phyloP scores from a whole-genome alignment of 306 rosid genomes.

The Corylus americana region DNA sequence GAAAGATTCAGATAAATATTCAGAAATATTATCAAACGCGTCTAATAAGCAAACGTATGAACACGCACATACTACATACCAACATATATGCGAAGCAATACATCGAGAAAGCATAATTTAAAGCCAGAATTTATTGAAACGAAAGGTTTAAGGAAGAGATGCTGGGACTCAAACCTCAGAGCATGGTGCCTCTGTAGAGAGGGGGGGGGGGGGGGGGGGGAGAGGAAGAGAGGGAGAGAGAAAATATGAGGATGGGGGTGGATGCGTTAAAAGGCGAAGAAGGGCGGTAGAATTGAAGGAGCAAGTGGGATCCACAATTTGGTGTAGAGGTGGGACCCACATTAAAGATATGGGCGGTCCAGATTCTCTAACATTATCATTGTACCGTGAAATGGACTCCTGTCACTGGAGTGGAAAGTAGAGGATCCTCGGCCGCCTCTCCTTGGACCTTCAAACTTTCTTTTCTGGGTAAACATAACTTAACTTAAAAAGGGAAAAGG shows the following conservation, averaged over 20 bases:
- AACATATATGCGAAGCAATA: too few species aligned
- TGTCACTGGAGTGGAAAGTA: too few species aligned
- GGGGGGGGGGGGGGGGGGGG: too few species aligned
- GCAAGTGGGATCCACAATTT: constrained; percentile 13
- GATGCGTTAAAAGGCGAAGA: not conserved
- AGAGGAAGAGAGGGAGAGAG: not conserved
- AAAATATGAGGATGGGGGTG: not conserved
- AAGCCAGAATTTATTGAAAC: not conserved
- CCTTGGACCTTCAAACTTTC: too few species aligned
- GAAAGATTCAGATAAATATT: not conserved
- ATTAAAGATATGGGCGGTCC: not conserved
- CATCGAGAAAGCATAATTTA: not conserved
- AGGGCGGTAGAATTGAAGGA: not conserved
- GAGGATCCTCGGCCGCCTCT: too few species aligned
- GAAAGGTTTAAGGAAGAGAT: not conserved
- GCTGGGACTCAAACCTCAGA: constrained; percentile 14
- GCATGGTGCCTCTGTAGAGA: not conserved
- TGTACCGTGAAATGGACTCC: too few species aligned
- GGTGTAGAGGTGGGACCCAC: not conserved
- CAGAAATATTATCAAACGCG: not conserved
- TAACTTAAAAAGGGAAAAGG: too few species aligned
- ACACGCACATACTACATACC: not conserved
- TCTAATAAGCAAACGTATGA: not conserved
- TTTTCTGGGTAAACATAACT: too few species aligned
- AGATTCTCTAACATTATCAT: too few species aligned